Base-by-base conservation (phyloP, 2,329 filamentous ascomycete genomes). In the Claviceps sp. region DNA sequence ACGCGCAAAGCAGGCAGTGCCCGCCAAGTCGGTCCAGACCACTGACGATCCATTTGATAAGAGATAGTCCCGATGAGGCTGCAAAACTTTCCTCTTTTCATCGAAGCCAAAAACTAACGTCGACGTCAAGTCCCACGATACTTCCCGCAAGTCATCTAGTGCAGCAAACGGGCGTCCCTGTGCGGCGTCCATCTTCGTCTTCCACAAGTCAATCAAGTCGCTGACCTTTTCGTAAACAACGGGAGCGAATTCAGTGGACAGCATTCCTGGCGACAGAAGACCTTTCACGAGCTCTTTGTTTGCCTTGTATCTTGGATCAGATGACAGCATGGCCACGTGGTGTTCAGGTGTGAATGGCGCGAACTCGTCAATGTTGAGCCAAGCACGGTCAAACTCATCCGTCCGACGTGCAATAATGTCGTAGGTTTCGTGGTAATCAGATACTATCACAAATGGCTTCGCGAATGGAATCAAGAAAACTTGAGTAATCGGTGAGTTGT, bases 171-270 rank as follows among this genome's bases (percentile, higher is more conserved):
- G 63, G 2, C 58, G 47, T 4, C 62, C 61, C 0, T 55, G 46
- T 8, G 62, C 58, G 0, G 63, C 2, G 1, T 50, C 20, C 2
- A 54, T 48, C 51, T 70, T 69, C 8, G 58, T 37, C 13, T 50
- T 48, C 66, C 66, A 68, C 7, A 70, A 56, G 8, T 62, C 57
- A 13, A 69, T 46, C 11, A 69, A 55, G 9, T 55, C 53, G 8
- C 54, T 52, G 8, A 59, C 59, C 38, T 63, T 67, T 7, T 57
- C 49, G 43, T 68, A 59, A 0, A 67, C 61, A 18, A 61, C 54
- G 0, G 64, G 64, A 5, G 60, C 63, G 0, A 64, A 62, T 4
- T 46, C 59, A 30, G 57, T 49, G 43, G 62, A 51, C 13, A 66
- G 50, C 24, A 65, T 65, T 1, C 46, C 51, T 0, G 62, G 61